Evolutionary conservation across 768 basidiomycete species (phyloP).

Genomic region (Amylocystis lapponica): DNA sequence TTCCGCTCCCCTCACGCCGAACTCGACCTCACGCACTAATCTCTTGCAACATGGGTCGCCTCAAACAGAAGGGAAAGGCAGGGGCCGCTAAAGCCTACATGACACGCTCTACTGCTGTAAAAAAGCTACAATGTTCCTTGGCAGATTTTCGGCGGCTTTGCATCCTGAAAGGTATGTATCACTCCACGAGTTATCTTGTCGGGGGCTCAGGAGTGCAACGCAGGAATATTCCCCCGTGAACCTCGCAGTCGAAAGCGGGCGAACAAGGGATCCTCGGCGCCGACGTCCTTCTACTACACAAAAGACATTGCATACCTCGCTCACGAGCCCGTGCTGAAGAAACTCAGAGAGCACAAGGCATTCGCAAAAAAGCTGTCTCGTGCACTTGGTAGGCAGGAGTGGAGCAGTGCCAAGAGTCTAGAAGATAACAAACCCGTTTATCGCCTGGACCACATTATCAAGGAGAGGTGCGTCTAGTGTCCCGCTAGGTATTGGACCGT

Average conservation of each 20-base stretch:
- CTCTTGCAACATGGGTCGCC: constrained; percentile 54
- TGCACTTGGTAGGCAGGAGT: constrained; percentile 91
- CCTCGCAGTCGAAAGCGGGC: constrained; percentile 87
- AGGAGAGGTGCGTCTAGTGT: constrained; percentile 68
- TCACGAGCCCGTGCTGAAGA: constrained; percentile 92
- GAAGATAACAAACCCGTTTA: constrained; percentile 93
- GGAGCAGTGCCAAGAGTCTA: constrained; percentile 88
- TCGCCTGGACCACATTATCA: constrained; percentile 91
- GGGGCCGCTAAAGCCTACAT: constrained; percentile 90
- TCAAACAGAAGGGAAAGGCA: constrained; percentile 81
- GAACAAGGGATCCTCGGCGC: constrained; percentile 96
- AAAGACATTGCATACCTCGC: constrained; percentile 98
- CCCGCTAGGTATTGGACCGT: neutral
- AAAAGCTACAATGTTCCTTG: constrained; percentile 93
- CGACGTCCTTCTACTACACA: constrained; percentile 95
- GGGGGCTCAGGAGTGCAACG: constrained; percentile 5
- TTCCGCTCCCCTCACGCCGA: constrained; percentile 1
- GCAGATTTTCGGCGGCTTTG: constrained; percentile 96
- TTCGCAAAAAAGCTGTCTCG: constrained; percentile 95
- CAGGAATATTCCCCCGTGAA: constrained; percentile 97
- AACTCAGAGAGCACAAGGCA: constrained; percentile 94
- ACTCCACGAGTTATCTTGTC: neutral
- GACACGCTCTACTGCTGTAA: constrained; percentile 86
- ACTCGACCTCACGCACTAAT: neutral
- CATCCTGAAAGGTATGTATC: constrained; percentile 88